Evolutionary conservation across 345 rosid genomes (phyloP).

Genomic region (Kandelia obovata): DNA sequence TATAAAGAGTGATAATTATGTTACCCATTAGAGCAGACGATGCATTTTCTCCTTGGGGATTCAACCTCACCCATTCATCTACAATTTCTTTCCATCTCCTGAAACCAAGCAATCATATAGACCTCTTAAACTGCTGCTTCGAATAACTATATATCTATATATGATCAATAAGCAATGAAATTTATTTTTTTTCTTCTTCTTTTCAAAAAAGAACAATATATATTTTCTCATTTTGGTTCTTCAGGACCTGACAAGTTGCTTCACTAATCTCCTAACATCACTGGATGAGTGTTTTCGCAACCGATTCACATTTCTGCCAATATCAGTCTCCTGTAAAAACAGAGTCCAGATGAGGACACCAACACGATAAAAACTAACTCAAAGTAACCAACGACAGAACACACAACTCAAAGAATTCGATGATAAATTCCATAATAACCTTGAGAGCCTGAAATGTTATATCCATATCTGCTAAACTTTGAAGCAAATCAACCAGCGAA

Average conservation of each 20-base stretch:
- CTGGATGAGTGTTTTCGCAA: slow-evolving; percentile 70
- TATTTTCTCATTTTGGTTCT: background rate
- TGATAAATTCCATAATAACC: slow-evolving; percentile 33
- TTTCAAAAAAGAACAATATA: too few species aligned
- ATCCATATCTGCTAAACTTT: slow-evolving; percentile 91
- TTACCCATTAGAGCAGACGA: slow-evolving; percentile 77
- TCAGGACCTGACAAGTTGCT: slow-evolving; percentile 71
- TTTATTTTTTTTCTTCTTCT: background rate
- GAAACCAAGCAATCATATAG: slow-evolving; percentile 19
- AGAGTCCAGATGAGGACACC: background rate
- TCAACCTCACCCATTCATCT: slow-evolving; percentile 87
- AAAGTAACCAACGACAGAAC: slow-evolving; percentile 4
- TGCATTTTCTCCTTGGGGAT: slow-evolving; percentile 70
- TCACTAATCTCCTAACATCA: slow-evolving; percentile 73
- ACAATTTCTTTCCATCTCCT: slow-evolving; percentile 96
- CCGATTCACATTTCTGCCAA: slow-evolving; percentile 69
- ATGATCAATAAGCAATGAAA: background rate
- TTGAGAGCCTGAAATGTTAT: slow-evolving; percentile 88
- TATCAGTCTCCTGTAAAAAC: slow-evolving; percentile 58
- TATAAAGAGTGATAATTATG: background rate
- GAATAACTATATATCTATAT: background rate
- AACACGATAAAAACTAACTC: slow-evolving; percentile 1
- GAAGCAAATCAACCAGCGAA: slow-evolving; percentile 82
- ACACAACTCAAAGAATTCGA: background rate
- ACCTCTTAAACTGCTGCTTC: background rate